These are phyloP conservation scores for Colletotrichum sp. DNA, from an alignment of 2,329 filamentous ascomycete genomes.

Conservation along the genomic window DNA sequence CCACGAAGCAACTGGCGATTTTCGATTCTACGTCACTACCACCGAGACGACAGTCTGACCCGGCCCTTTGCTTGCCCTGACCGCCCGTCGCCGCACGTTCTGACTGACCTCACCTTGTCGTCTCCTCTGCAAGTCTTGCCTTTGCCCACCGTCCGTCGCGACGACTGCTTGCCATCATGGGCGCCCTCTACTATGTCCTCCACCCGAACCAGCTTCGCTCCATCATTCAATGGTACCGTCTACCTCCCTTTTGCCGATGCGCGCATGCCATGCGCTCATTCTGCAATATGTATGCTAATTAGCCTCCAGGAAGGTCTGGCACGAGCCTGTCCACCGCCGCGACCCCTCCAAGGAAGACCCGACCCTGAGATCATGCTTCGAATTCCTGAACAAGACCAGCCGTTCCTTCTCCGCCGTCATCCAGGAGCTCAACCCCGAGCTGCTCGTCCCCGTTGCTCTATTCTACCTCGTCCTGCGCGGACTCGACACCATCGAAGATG, in stretches of 20 bases:
- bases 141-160: not conserved
- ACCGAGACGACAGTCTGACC: not conserved
- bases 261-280: not conserved
- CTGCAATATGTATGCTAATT: not conserved
- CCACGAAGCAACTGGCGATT: not conserved
- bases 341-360: constrained; percentile 76
- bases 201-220: constrained; percentile 81
- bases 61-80: not conserved
- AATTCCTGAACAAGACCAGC: constrained; percentile 85
- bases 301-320: constrained; percentile 85
- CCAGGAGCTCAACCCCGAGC: constrained; percentile 92
- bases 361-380: constrained; percentile 82
- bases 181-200: constrained; percentile 72
- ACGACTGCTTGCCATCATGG: constrained; percentile 52
- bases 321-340: constrained; percentile 89
- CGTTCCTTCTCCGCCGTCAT: constrained; percentile 94
- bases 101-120: not conserved
- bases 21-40: not conserved
- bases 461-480: constrained; percentile 95
- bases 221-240: constrained; percentile 83
- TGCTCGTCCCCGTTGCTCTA: constrained; percentile 84
- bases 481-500: constrained; percentile 98
- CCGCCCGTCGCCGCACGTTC: not conserved
- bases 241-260: not conserved
- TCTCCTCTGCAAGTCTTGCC: not conserved